Conservation (phyloP, 345 rosid species). For the Citrus australasica region DNA sequence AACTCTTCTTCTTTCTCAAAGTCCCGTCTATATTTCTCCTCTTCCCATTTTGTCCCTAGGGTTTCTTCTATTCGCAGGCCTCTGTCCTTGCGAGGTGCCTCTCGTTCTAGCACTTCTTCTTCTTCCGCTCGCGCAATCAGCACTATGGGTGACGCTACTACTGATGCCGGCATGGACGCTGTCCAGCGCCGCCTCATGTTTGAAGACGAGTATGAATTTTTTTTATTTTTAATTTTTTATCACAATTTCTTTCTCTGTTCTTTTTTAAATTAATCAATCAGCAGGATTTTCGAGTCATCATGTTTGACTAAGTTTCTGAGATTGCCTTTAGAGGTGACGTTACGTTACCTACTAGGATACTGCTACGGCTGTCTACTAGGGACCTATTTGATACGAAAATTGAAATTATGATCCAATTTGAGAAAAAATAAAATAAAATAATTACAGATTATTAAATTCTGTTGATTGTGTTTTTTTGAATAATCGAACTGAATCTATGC, state of each 20-base stretch:
- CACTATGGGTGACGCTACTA: slow-evolving; percentile 48
- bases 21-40: slow-evolving; percentile 8
- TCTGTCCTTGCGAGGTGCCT: slow-evolving; percentile 12
- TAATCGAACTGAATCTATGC: background rate
- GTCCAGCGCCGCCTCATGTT: slow-evolving; percentile 99
- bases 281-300: background rate
- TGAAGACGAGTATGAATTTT: slow-evolving; percentile 65
- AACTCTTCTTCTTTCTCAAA: slow-evolving; percentile 3
- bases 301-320: background rate
- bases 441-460: too few species aligned
- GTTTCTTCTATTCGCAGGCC: slow-evolving; percentile 1
- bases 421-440: too few species aligned
- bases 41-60: slow-evolving; percentile 11
- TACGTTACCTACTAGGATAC: background rate
- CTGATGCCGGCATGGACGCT: slow-evolving; percentile 87
- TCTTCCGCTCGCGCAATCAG: slow-evolving; percentile 13
- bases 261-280: background rate
- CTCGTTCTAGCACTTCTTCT: background rate
- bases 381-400: background rate
- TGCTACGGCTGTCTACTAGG: background rate
- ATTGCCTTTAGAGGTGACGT: too few species aligned
- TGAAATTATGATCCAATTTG: background rate
- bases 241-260: background rate
- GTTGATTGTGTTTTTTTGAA: background rate
- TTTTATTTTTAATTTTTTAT: background rate